Evolutionary conservation across 495 filamentous ascomycete species (phyloP).

Genomic region (Cladorrhinum samala): DNA sequence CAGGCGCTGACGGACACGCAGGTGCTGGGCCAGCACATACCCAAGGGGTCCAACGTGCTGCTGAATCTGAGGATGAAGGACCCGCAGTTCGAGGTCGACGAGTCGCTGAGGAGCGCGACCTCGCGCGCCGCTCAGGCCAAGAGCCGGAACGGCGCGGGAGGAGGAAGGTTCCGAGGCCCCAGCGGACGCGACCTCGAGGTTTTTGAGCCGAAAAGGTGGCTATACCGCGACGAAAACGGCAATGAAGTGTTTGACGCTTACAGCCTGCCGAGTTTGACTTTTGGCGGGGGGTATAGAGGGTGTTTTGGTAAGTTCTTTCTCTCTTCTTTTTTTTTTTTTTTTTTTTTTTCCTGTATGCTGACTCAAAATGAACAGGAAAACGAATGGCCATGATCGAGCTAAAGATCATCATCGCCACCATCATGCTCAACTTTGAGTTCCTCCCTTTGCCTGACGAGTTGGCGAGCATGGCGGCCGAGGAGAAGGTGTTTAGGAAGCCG

Average conservation of each 20-base stretch:
- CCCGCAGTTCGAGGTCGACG: background rate
- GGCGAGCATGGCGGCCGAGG: conserved; percentile 1
- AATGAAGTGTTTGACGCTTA: conserved; percentile 23
- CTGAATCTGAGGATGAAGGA: background rate
- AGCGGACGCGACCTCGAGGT: background rate
- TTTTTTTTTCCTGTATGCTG: no score
- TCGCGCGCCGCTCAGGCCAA: background rate
- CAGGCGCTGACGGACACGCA: conserved; percentile 28
- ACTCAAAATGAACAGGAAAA: background rate
- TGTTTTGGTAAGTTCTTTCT: conserved; percentile 19
- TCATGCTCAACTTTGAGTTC: conserved; percentile 25
- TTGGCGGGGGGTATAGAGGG: conserved; percentile 21
- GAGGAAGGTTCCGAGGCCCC: no score
- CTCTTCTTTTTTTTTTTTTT: background rate
- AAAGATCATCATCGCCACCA: conserved; percentile 21
- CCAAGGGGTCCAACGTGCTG: conserved; percentile 16
- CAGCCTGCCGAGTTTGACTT: conserved; percentile 18
- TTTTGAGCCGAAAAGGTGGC: conserved; percentile 2
- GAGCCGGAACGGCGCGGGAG: background rate
- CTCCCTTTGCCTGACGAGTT: conserved; percentile 21
- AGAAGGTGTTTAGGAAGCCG: conserved; percentile 9
- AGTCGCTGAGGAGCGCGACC: background rate
- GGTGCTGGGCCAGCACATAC: conserved; percentile 30
- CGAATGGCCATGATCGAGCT: conserved; percentile 24
- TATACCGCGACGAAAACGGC: conserved; percentile 16